Evolutionary conservation across 1,139 yeast genomes (phyloP), one percentile per base, ranked within the genome.

Genomic region (Yamadazyma songkhlaensis): DNA sequence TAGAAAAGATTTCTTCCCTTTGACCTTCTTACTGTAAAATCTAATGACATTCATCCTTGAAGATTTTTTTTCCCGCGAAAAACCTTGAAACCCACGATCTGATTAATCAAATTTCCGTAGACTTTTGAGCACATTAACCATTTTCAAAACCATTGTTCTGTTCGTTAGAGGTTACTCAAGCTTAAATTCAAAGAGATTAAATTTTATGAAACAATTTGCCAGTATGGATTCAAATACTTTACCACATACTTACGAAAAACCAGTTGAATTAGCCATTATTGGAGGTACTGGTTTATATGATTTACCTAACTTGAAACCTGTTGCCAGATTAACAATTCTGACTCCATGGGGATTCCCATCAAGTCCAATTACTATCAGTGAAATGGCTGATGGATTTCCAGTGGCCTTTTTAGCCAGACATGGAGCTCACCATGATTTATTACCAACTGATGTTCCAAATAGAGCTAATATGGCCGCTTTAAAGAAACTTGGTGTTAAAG

Each of bases 281-380:
- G 98, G 98, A 28, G 98, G 98, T 31, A 92, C 98, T 3, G 99
- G 99, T n/a, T 75, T 92, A 32, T 92, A 92, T 69, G 85, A 87
- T 41, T 73, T 92, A 43, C 88, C 85, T 31, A 80, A 87, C 40
- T 71, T 90, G 45, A 76, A 82, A 34, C 95, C 96, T 3, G 94
- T 89, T 37, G 97, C 97, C 20, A 72, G 84, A 49, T 66, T 89
- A 36, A 78, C 86, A 6, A 63, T 88, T 38, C 75, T 83, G 13
- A 92, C 98, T 8, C 99, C 99, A 17, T 92, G 98, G 97, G 99
- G 98, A 6, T 76, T 74, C 50, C 96, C 99, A 15, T 89, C 97
- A 5, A 84, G 95, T 10, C 90, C 97, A 37, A 86, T 92, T 55
- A 90, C 97, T 37, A 81, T 92, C 46, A 84, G 95, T 22, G 79